Evolutionary conservation across 306 rosid species (phyloP).

Genomic region (Rosa chinensis): DNA sequence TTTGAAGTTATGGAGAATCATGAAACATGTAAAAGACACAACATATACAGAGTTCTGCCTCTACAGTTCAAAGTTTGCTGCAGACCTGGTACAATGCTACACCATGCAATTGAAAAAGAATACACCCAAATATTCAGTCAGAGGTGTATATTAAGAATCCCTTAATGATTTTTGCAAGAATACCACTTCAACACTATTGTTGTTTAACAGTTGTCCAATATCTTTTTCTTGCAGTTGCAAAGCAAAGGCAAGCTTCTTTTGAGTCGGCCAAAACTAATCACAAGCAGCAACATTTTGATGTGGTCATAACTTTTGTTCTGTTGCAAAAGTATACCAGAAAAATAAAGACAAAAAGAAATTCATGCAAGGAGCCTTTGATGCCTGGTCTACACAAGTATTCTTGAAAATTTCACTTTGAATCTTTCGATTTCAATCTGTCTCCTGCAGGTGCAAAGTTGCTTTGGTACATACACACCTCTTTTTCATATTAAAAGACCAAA

Average conservation of each 20-base stretch:
- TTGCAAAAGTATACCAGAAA: not conserved
- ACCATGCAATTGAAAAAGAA: not conserved
- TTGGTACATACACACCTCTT: no score
- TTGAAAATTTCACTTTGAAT: not conserved
- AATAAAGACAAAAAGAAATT: not conserved
- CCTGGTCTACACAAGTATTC: not conserved
- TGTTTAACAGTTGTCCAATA: no score
- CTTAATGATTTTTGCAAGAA: not conserved
- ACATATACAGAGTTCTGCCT: not conserved
- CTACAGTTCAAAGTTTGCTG: not conserved
- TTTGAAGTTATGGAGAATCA: not conserved
- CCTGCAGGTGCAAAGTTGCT: not conserved
- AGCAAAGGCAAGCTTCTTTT: not conserved
- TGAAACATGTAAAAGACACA: not conserved
- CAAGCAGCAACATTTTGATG: not conserved
- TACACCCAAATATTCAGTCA: not conserved
- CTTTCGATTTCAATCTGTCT: no score
- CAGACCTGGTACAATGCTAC: constrained; percentile 1
- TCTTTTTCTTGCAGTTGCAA: not conserved
- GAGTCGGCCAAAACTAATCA: not conserved
- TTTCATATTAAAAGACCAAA: not conserved
- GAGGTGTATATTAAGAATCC: not conserved
- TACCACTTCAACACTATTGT: not conserved
- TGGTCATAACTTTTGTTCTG: not conserved
- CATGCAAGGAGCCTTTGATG: not conserved